Base-by-base conservation (phyloP, 2,329 filamentous ascomycete species). In the Aspergillus sergii region DNA sequence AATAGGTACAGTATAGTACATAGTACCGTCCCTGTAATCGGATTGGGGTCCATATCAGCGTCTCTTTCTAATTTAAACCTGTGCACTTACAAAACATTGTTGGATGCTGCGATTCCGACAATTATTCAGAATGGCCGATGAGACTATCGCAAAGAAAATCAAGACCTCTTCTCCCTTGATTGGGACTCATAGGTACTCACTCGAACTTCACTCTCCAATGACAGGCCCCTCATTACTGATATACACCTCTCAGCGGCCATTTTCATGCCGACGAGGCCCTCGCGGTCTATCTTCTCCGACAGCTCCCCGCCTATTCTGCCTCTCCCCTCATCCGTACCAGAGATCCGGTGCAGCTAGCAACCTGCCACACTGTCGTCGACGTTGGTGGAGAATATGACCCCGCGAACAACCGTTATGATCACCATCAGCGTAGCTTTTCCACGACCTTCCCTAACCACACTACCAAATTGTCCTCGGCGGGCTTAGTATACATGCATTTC, bases 251-350 rank as follows among this genome's bases (percentile, higher is more conserved):
- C 65, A 87, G 85, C 82, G 95, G 95, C 71, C 93, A 97, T 84
- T 99, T 99, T 86, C 95, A 99, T 83, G 95, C 95, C 78, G 95
- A 99, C 80, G 95, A 99, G 83, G 94, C 95, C 65, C 88, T 99
- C 50, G 95, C 95, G 63, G 94, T 99, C 68, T 93, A 96, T 84
- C 93, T 99, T 85, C 91, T 99, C 71, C 93, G 93, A 68, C 87
- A 91, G 62, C 90, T 98, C 21, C 94, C 95, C 26, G 82, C 89
- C 63, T 99, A 98, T 83, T 78, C 84, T 61, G 81, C 85, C 70
- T 89, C 93, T 30, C 77, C 84, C 50, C 90, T 99, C 50, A 84
- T 97, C 57, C 93, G 95, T 71, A 97, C 94, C 55, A 91, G 95
- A 73, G 93, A 99, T 79, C 88, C 93, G 21, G 85, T 88, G 30